A percentile compares a stretch with the other conserved stretches of the same genome.
These are phyloP conservation scores for Xanthoconium separans DNA, from an alignment of 1,284 basidiomycete genomes.

Conservation along the genomic window DNA sequence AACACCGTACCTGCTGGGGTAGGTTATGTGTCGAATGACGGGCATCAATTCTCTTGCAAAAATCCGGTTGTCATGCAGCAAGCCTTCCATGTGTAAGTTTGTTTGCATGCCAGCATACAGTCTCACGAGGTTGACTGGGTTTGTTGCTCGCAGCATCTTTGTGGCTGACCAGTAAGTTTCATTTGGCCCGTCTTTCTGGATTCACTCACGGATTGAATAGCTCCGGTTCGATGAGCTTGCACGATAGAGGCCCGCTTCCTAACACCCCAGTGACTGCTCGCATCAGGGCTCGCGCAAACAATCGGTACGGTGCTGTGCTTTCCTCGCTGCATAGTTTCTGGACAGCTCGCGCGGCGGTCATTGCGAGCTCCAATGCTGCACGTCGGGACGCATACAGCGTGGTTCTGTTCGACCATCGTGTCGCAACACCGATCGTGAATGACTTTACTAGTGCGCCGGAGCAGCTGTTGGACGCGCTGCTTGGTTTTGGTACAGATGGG, in stretches of 20 bases:
- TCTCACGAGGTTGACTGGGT: conserved; percentile 1
- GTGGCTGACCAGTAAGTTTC: conserved; percentile 26
- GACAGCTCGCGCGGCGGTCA: conserved; percentile 47
- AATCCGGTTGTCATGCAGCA: conserved; percentile 53
- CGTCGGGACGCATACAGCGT: conserved; percentile 60
- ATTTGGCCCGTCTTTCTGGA: neutral
- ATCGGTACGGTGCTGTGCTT: conserved; percentile 58
- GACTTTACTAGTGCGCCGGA: conserved; percentile 52
- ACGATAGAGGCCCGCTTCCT: conserved; percentile 30
- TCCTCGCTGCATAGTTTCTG: conserved; percentile 56
- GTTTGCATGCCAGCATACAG: neutral
- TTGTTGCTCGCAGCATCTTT: conserved; percentile 21
- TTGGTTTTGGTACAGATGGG: conserved; percentile 34
- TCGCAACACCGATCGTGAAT: conserved; percentile 38
- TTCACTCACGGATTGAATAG: conserved; percentile 28
- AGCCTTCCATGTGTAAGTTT: conserved; percentile 25
- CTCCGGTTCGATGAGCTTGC: conserved; percentile 49
- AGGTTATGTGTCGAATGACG: conserved; percentile 55
- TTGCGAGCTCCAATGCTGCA: conserved; percentile 28
- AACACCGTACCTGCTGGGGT: conserved; percentile 29
- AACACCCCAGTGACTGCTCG: conserved; percentile 43
- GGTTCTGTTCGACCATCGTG: conserved; percentile 45
- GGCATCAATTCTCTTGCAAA: conserved; percentile 47
- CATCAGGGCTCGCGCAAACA: conserved; percentile 41
- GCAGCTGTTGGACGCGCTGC: conserved; percentile 41